Base-by-base conservation (phyloP, 2,329 filamentous ascomycete genomes). In the Pseudogymnoascus sp. region DNA sequence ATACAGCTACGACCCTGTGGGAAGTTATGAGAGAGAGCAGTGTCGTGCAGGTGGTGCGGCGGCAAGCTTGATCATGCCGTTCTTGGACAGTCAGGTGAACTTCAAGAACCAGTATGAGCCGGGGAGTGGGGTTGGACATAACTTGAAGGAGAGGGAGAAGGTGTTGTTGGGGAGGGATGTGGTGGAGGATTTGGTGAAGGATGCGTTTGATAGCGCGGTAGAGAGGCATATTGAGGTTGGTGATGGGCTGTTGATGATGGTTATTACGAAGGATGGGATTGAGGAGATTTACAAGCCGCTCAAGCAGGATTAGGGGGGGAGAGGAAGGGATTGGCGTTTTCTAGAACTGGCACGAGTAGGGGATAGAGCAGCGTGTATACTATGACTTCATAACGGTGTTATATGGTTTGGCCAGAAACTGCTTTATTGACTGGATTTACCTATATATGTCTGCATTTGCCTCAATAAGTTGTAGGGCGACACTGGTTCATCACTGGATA, bases 181-280 rank as follows among this genome's bases (percentile, higher is more conserved):
- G 64, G 93, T 96, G 28, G 89, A 96, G 79, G 85, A 89, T 67
- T 75, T 99, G 70, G 93, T 99, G 70, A 91, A 93, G 78, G 94
- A 99, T 83, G 94, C 94, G 2, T 99, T 99, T 77, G 95, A 96
- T 66, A 95, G 93, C 75, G 94, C 95, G 3, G 93, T 96, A 35
- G 94, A 99, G 84, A 89, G 94, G 78, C 94, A 99, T 79, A 99
- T 99, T 70, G 94, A 99, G 82, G 95, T 99, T 66, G 94, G 94
- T 76, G 94, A 99, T 79, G 88, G 89, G 60, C 78, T 99, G 75
- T 94, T 99, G 82, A 92, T 97, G 85, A 83, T 99, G 82, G 86
- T 95, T 69, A 91, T 97, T 72, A 96, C 92, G 58, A 85, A 83
- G 76, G 81, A 91, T 61, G 94, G 94, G 9, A 92, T 97, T 72